Base-by-base conservation (phyloP, 352 stramenopile species). In the Phytophthora sp. region DNA sequence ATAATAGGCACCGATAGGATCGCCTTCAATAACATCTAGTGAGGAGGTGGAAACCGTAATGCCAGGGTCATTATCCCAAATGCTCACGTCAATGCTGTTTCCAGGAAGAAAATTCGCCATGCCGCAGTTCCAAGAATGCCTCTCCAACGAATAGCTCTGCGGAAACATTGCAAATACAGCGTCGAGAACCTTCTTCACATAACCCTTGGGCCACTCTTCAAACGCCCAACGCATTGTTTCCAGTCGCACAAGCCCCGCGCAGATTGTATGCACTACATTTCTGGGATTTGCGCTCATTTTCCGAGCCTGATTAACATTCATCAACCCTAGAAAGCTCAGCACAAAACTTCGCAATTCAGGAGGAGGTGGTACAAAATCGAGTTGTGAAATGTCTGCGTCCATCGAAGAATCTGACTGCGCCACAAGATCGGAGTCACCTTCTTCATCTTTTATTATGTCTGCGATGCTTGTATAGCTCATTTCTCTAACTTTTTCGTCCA, bases 61-160 rank as follows among this genome's bases (percentile, higher is more conserved):
- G 3, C 82, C 82, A 6, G 82, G 70, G 18, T 94, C 84, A 35
- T 94, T 94, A 41, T 94, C 84, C 82, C 83, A 89, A n/a, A 92
- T 67, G 23, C 64, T 94, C 24, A 92, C 74, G 26, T 79, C 67
- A 24, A 92, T 68, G 13, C 42, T 76, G 44, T 49, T 82, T 6
- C 30, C 50, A 4, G 74, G 68, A 17, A 69, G 57, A 44, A 91
- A 89, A 3, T 45, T 66, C 0, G 63, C 68, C 55, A 80, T 74
- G 0, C 82, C 84, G 18, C 84, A 94, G 30, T 91, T 89, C 82
- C 82, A 94, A 0, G 87, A 51, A 62, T 89, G 81, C 1, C 82
- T 57, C 11, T 84, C 66, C 6, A 65, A 62, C 2, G 75, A 63
- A 7, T 72, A 72, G n/a, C 20, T 68, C 17, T 58, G 43, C 1